Percentiles rank a stretch among this genome's conserved stretches.
Conservation (phyloP, 2,329 filamentous ascomycete genomes). For the Nemania sp. region DNA sequence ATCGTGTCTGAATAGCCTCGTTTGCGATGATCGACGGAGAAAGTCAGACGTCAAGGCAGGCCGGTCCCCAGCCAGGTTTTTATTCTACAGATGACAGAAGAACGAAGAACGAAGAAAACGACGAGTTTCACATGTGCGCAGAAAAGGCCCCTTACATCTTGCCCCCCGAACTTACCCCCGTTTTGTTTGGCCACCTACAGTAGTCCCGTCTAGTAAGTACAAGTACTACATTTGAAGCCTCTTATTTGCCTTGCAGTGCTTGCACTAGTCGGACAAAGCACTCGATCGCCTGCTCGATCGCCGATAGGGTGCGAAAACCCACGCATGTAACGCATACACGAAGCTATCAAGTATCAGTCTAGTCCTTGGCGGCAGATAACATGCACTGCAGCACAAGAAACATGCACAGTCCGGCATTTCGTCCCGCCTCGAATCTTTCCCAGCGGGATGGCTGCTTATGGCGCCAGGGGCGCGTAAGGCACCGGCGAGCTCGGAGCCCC, state of each 20-base stretch:
- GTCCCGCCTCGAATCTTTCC: constrained; percentile 3
- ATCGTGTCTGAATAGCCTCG: not conserved
- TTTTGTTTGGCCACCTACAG: too few species aligned
- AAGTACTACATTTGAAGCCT: too few species aligned
- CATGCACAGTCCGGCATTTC: constrained; percentile 14
- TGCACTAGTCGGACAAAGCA: not conserved
- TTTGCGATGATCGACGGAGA: not conserved
- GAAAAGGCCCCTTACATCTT: constrained; percentile 12
- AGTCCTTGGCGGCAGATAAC: constrained; percentile 14
- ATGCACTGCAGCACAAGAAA: too few species aligned
- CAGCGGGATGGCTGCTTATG: constrained; percentile 14
- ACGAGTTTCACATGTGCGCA: too few species aligned
- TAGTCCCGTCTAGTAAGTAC: too few species aligned
- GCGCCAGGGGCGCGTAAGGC: constrained; percentile 19
- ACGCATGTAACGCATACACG: constrained; percentile 4
- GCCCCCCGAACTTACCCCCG: not conserved
- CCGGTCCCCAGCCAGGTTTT: not conserved
- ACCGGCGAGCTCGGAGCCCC: constrained; percentile 22
- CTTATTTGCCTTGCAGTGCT: too few species aligned
- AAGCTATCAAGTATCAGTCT: constrained; percentile 4
- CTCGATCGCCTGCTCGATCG: constrained; percentile 1
- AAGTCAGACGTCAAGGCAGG: not conserved
- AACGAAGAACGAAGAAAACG: too few species aligned
- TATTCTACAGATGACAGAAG: not conserved
- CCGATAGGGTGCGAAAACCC: constrained; percentile 9